Evolutionary conservation across 2,329 filamentous ascomycete species (phyloP), one percentile per base, ranked within the genome.

Genomic region (Amauroascus verrucosus): DNA sequence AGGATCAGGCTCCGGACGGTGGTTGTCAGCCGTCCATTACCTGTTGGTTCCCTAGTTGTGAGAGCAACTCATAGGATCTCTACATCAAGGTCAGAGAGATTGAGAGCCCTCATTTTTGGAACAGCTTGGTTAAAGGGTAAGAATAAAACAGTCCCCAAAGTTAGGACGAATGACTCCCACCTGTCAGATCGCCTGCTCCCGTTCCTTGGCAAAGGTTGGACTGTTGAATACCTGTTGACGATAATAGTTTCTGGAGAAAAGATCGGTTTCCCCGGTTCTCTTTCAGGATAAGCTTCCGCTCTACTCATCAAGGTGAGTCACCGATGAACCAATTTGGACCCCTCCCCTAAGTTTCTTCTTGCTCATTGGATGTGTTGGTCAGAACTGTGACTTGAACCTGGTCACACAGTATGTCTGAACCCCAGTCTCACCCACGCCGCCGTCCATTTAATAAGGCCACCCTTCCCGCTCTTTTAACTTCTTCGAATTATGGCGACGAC

Each of bases 341-440:
- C 11, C 51, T 30, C 18, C 28, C 28, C 38, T 18, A 47, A 24
- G 22, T 8, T 6, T 18, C 22, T 16, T 40, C 32, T 48, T 50
- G 45, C 50, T 55, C 30, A 58, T 50, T 50, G 38, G 54, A 26
- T 16, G 20, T 47, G 47, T 14, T 18, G 38, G 47, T 22, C 45
- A 56, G 45, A 51, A 26, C 14, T 44, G 52, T 59, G 48, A 57
- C 53, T 50, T 47, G 30, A 6, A 33, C 46, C 46, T 9, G n/a
- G 56, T 56, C 55, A 53, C 51, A 32, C 56, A 65, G 61, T 59
- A 69, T 68, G 66, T 63, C 65, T 35, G 54, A 58, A 48, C 51
- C 61, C 30, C 59, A 63, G 52, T 46, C 59, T 51, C 62, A 69
- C 53, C 67, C 66, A 37, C 69, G 69, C 44, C 67, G 68, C 32